Evolutionary conservation across 2,329 filamentous ascomycete species (phyloP).

Genomic region (Lanzia echinophila): DNA sequence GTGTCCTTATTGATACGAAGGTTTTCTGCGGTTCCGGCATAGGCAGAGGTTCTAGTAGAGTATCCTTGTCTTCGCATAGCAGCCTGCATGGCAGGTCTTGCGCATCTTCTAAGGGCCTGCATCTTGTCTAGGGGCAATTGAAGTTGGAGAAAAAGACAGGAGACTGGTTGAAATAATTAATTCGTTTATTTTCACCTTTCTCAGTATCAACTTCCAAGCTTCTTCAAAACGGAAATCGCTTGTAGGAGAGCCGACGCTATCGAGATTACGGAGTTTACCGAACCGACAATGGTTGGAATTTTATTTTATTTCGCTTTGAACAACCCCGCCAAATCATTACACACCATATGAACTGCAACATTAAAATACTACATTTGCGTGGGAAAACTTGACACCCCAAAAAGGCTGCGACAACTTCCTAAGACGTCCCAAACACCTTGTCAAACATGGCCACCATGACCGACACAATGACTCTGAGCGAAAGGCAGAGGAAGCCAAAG

Average conservation of each 20-base stretch:
- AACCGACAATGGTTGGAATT: background rate
- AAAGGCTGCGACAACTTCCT: too few species aligned
- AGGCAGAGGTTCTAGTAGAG: slow-evolving; percentile 63
- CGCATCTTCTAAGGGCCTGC: slow-evolving; percentile 76
- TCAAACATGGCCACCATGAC: slow-evolving; percentile 59
- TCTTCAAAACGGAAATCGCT: slow-evolving; percentile 9
- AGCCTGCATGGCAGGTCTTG: slow-evolving; percentile 60
- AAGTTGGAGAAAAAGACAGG: slow-evolving; percentile 19
- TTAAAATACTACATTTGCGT: too few species aligned
- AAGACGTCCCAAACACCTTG: too few species aligned
- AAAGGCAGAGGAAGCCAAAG: slow-evolving; percentile 53
- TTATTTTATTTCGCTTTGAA: background rate
- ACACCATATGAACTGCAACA: background rate
- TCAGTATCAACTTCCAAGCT: slow-evolving; percentile 1
- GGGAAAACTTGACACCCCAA: too few species aligned
- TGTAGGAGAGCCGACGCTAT: background rate
- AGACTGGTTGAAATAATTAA: slow-evolving; percentile 13
- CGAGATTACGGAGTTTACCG: background rate
- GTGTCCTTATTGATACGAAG: slow-evolving; percentile 89
- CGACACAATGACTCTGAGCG: slow-evolving; percentile 49
- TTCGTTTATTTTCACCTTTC: slow-evolving; percentile 11
- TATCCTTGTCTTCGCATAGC: slow-evolving; percentile 68
- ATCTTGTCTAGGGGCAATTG: slow-evolving; percentile 47
- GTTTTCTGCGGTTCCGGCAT: slow-evolving; percentile 71
- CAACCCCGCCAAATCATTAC: background rate